Evolutionary conservation across 2,329 filamentous ascomycete species (phyloP).

Genomic region (Ramularia endophylla): DNA sequence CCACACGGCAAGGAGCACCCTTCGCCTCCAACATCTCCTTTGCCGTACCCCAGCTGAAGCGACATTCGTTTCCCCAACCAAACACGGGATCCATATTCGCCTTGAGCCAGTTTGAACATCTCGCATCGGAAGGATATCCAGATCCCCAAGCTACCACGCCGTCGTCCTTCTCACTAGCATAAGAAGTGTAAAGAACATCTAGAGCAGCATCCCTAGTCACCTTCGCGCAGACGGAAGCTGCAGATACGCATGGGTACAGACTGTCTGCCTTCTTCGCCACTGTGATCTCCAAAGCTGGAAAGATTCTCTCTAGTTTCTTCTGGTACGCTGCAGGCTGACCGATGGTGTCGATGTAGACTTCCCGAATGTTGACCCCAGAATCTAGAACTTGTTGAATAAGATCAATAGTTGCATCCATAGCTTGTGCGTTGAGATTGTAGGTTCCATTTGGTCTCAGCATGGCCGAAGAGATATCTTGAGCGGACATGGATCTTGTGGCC

Average conservation of each 20-base stretch:
- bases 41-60: conserved; percentile 93
- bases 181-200: conserved; percentile 64
- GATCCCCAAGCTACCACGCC: conserved; percentile 63
- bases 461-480: conserved; percentile 70
- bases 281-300: conserved; percentile 58
- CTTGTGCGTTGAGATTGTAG: conserved; percentile 95
- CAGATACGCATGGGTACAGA: conserved; percentile 86
- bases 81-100: conserved; percentile 87
- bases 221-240: conserved; percentile 91
- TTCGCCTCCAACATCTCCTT: conserved; percentile 89
- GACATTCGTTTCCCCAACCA: conserved; percentile 88
- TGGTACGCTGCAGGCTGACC: conserved; percentile 80
- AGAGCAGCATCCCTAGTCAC: conserved; percentile 89
- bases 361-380: conserved; percentile 71
- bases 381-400: conserved; percentile 73
- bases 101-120: conserved; percentile 76
- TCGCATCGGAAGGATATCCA: conserved; percentile 83
- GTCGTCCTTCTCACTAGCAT: conserved; percentile 33
- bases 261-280: conserved; percentile 75
- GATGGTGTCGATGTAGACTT: conserved; percentile 95
- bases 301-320: conserved; percentile 72
- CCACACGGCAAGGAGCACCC: conserved; percentile 59
- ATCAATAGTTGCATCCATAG: conserved; percentile 82
- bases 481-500: conserved; percentile 75
- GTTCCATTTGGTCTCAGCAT: conserved; percentile 61